These are phyloP conservation scores for Fusarium camptoceras DNA, from an alignment of 2,329 filamentous ascomycete genomes.

Conservation along the genomic window DNA sequence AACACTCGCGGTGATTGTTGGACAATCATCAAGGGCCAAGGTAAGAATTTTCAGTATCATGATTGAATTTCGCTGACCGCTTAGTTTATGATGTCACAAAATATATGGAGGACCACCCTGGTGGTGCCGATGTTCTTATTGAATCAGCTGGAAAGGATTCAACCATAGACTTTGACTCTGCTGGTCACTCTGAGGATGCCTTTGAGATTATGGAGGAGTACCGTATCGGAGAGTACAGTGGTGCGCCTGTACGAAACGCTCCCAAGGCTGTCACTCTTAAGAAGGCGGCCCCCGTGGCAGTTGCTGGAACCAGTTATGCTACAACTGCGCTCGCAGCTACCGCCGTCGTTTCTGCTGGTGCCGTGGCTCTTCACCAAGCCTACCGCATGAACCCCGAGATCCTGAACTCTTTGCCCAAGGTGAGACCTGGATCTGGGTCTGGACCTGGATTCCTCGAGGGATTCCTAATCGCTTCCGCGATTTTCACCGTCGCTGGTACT, in stretches of 20 bases:
- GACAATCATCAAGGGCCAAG: conserved; percentile 68
- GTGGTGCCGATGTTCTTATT: conserved; percentile 81
- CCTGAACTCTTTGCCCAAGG: conserved; percentile 17
- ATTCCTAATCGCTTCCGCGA: conserved; percentile 25
- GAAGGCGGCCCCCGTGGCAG: conserved; percentile 32
- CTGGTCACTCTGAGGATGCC: conserved; percentile 79
- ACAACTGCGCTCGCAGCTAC: conserved; percentile 18
- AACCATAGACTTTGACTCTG: conserved; percentile 84
- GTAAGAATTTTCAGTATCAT: conserved; percentile 50
- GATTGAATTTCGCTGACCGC: neutral
- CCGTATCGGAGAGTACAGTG: conserved; percentile 54
- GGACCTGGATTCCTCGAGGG: conserved; percentile 30
- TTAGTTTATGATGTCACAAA: conserved; percentile 69
- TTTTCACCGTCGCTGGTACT: conserved; percentile 47
- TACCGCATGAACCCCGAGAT: conserved; percentile 25
- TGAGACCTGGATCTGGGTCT: conserved; percentile 12
- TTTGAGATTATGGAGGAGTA: conserved; percentile 56
- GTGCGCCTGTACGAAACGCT: conserved; percentile 29
- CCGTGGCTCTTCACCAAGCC: conserved; percentile 24
- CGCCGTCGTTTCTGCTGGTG: conserved; percentile 22
- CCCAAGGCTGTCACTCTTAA: conserved; percentile 29
- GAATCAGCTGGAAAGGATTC: conserved; percentile 83
- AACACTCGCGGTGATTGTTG: conserved; percentile 62
- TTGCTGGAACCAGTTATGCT: neutral
- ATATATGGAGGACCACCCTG: conserved; percentile 72